Conservation (phyloP, 495 filamentous ascomycete species). For the Amniculicola lignicola region DNA sequence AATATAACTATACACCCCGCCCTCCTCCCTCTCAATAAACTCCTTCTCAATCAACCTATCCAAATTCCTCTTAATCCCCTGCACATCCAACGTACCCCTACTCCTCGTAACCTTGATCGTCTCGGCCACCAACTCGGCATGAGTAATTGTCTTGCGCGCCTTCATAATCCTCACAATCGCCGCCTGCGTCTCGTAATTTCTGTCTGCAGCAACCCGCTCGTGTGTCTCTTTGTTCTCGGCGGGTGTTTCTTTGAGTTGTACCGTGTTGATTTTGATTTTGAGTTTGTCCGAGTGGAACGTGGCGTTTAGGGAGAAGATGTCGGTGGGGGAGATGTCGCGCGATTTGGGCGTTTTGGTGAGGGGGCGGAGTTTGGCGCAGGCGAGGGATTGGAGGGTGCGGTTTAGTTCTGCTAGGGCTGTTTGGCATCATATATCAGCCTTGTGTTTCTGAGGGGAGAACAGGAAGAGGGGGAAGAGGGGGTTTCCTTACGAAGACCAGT, state of each 20-base stretch:
- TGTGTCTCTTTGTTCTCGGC: slow-evolving; percentile 91
- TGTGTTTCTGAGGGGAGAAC: too few relatives aligned
- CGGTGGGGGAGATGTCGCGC: slow-evolving; percentile 68
- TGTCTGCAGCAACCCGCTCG: slow-evolving; percentile 79
- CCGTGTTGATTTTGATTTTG: slow-evolving; percentile 96
- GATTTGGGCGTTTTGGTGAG: slow-evolving; percentile 82
- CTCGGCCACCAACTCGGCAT: slow-evolving; percentile 76
- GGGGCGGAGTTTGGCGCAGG: slow-evolving; percentile 84
- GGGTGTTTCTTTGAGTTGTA: slow-evolving; percentile 91
- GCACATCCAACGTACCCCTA: slow-evolving; percentile 75
- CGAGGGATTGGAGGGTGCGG: slow-evolving; percentile 89
- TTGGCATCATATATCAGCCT: too few relatives aligned
- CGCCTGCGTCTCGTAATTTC: slow-evolving; percentile 94
- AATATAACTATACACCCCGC: slow-evolving; percentile 74
- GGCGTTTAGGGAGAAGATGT: slow-evolving; percentile 77
- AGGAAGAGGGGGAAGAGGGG: not conserved
- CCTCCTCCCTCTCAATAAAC: slow-evolving; percentile 82
- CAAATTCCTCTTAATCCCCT: slow-evolving; percentile 93
- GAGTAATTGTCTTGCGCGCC: slow-evolving; percentile 79
- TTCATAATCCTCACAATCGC: slow-evolving; percentile 98
- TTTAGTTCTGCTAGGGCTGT: slow-evolving; percentile 74
- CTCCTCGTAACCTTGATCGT: slow-evolving; percentile 84
- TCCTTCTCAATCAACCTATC: slow-evolving; percentile 98
- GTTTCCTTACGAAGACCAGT: slow-evolving; percentile 62
- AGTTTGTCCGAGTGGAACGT: slow-evolving; percentile 76